Percentiles rank a stretch among this genome's conserved stretches.
These are phyloP conservation scores for Sphaerulina musiva DNA, from an alignment of 2,329 filamentous ascomycete species.

Conservation along the genomic window DNA sequence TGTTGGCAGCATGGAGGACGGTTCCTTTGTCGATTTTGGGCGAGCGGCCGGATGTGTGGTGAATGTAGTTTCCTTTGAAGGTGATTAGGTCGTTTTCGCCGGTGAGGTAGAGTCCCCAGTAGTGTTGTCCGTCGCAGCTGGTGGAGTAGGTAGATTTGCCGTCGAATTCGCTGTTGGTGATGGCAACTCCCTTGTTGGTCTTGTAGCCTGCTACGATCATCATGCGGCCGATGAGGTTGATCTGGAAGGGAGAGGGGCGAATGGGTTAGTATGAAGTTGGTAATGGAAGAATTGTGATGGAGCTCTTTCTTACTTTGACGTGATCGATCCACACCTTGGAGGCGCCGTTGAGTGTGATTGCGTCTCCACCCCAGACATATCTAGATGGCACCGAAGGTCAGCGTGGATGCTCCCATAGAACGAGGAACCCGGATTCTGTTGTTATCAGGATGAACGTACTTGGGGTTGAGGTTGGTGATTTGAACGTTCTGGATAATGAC, in stretches of 20 bases:
- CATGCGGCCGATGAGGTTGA: constrained; percentile 54
- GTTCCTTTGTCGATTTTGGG: constrained; percentile 53
- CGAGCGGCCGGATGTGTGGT: constrained; percentile 51
- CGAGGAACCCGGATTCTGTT: too few relatives aligned
- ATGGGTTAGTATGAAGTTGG: not conserved
- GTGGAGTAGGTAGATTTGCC: constrained; percentile 50
- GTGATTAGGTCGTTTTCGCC: constrained; percentile 54
- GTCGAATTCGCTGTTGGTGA: constrained; percentile 56
- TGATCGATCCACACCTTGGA: constrained; percentile 36
- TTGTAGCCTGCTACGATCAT: constrained; percentile 55
- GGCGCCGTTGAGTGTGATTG: constrained; percentile 34
- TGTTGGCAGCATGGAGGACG: constrained; percentile 56
- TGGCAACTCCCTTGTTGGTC: constrained; percentile 54
- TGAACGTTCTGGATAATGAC: constrained; percentile 48
- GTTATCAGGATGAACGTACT: constrained; percentile 11
- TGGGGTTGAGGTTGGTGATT: constrained; percentile 35
- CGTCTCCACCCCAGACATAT: constrained; percentile 38
- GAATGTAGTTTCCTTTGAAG: constrained; percentile 56
- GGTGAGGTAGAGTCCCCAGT: constrained; percentile 43
- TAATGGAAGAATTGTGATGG: not conserved
- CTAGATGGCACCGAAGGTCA: too few relatives aligned
- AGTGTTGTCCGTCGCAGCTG: constrained; percentile 49
- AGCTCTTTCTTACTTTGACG: constrained; percentile 28
- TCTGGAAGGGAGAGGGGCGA: constrained; percentile 29
- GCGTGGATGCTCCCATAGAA: too few relatives aligned